Base-by-base conservation (phyloP, 352 stramenopile species). In the Halophytophthora batemanensis region DNA sequence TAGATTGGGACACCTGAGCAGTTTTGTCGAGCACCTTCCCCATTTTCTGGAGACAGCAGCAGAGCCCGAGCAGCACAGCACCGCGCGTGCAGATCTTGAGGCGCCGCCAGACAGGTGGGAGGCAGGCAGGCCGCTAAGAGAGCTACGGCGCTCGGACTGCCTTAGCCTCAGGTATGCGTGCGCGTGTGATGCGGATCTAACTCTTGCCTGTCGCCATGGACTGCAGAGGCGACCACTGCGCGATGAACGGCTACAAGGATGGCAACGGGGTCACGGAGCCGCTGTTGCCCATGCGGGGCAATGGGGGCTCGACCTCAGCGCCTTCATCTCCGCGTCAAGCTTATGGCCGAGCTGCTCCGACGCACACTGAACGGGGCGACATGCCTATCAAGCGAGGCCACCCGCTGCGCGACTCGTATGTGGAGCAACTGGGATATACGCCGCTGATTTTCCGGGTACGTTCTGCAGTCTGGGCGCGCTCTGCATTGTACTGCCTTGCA, bases 361-460 rank as follows among this genome's bases (percentile, higher is more conserved):
- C 50, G 12, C 49, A 54, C 17, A 31, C 62, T 22, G 50, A 62
- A 6, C 22, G 22, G 29, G 51, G 31, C 8, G 57, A 69, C 7
- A 41, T 54, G 21, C 49, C 74, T 15, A 57, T 47, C 51, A 61
- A 51, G 41, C 61, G 67, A 28, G 71, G 59, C 15, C 73, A 73
- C 45, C 66, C 45, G 47, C 44, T 83, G 36, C 75, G 78, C 52
- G 75, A 89, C 29, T 79, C 68, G 22, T 92, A 90, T 56, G 53
- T 88, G 50, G 82, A 86, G 51, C 72, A 82, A 57, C 61, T 90
- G 8, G 79, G 79, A 21, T 93, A 90, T 70, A 88, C 79, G 50
- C 79, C 82, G 37, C 74, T 93, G 11, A 79, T 85, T 65, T 93
- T 93, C 51, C 75, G 79, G 62, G 82, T 90, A 36, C 52, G 60